Percentiles rank a stretch among this genome's conserved stretches.
phyloP scores from a whole-genome alignment of 1,284 basidiomycete genomes.

The Mycosarcoma mackinlayi region DNA sequence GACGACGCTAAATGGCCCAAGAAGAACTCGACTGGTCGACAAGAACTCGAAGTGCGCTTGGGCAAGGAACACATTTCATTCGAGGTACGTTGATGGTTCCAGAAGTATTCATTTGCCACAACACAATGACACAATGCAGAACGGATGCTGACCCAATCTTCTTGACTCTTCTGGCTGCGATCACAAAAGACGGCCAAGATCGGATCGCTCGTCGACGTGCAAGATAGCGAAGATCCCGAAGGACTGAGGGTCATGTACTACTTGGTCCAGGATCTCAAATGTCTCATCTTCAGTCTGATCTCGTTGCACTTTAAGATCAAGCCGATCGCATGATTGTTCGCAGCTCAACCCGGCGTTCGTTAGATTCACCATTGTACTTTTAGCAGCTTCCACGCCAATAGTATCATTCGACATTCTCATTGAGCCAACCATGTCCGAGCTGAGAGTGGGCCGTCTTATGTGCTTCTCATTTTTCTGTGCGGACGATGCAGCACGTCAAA shows the following conservation, averaged over 20 bases:
- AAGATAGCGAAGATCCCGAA: conserved; percentile 96
- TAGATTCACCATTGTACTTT: no score
- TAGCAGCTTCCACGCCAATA: conserved; percentile 8
- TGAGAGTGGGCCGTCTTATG: no score
- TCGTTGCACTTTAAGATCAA: conserved; percentile 99
- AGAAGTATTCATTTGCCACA: not conserved
- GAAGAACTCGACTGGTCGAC: conserved; percentile 97
- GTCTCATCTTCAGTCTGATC: conserved; percentile 96
- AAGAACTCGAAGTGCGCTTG: conserved; percentile 93
- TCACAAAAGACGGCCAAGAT: conserved; percentile 89
- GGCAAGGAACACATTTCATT: conserved; percentile 97
- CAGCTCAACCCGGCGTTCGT: no score
- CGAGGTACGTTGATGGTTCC: conserved; percentile 76
- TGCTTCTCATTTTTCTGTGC: no score
- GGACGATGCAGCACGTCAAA: no score
- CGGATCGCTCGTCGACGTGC: conserved; percentile 93
- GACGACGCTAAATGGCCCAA: conserved; percentile 98
- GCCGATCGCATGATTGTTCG: conserved; percentile 74
- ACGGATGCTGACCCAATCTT: not conserved
- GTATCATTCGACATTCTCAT: not conserved
- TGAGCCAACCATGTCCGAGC: no score
- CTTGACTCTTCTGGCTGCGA: not conserved
- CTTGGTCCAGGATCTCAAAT: conserved; percentile 97
- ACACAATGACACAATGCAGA: no score
- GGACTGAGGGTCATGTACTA: conserved; percentile 99